Base-by-base conservation (phyloP, 768 basidiomycete species). In the Phlebiopsis flavidoalba region DNA sequence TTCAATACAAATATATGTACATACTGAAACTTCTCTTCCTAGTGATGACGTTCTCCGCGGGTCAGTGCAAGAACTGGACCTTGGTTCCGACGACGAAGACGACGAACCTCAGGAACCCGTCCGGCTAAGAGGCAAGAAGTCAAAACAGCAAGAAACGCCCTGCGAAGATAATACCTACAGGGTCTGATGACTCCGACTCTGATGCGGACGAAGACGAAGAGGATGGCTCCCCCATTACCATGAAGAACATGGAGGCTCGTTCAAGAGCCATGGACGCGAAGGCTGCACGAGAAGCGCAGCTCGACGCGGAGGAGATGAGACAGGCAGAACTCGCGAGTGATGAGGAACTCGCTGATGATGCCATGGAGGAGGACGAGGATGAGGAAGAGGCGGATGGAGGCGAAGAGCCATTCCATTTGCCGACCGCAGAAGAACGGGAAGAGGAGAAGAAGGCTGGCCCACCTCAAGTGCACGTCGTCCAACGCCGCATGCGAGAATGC, bases 221-320 rank as follows among this genome's bases (percentile, higher is more conserved):
- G 12, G 80, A 80, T n/a, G 80, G 70, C 12, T n/a, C n/a, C n/a
- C 87, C 77, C 55, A 74, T 87, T 36, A 94, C 91, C 7, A 85
- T 85, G 74, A 82, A 81, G 24, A 94, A 93, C 67, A 91, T 94
- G 81, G 92, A 89, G 64, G 83, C 85, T 40, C 86, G 85, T 26
- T 93, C 92, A 49, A 84, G 84, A 58, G 89, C 89, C 55, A 73
- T 93, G 53, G 92, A 94, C 65, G 85, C 79, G 21, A 75, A 80
- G 64, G 85, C 84, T 6, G 80, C 79, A 24, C 83, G 75, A 11
- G 89, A 93, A 59, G 90, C 87, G 2, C 83, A 83, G 68, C 75
- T 90, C 26, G 89, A 89, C 66, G 71, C 79, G 0, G 82, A 85
- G 66, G 91, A 93, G 66, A 70, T 85, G 53, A 84, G 83, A 63